Evolutionary conservation across 352 stramenopile genomes (phyloP), one percentile per base, ranked within the genome.

Genomic region (Phytophthora sojae): DNA sequence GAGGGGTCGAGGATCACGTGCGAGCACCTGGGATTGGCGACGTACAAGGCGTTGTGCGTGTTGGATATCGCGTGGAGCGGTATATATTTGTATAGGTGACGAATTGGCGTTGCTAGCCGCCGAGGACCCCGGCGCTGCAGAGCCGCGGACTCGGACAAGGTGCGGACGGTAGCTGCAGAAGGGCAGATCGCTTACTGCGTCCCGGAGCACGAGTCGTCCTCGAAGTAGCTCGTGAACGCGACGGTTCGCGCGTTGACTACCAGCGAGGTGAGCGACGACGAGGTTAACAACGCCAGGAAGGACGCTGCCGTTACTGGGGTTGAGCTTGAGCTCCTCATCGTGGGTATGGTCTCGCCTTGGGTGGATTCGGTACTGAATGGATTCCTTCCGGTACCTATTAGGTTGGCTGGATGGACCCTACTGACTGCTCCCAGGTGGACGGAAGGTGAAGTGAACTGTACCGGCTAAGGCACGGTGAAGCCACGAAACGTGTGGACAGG

Each of bases 191-290:
- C n/a, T n/a, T n/a, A n/a, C n/a, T n/a, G 29, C 9, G 60, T 67
- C 12, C 58, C 64, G 4, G 64, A 58, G 23, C 57, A 72, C 26
- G 52, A 14, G 12, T 51, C 29, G 42, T 67, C 51, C 8, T 52
- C 64, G 23, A 67, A 72, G 52, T 72, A 72, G n/a, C 58, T 72
- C 14, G 64, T 72, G 52, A 71, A 72, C 26, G 58, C 19, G 11
- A 72, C 64, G 1, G 64, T 72, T 12, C 64, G 64, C 21, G 57
- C 60, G 6, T 58, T 2, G 9, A 21, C 21, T 1, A 45, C 9
- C 2, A 19, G 56, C 11, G 29, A 6, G 9, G 57, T 9, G 49
- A 55, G 47, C 21, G 21, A 21, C 11, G 47, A 53, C 47, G 47
- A 49, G 15, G 35, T 44, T 44, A 44, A n/a, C 0, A 49, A 17